Percentiles rank a stretch among this genome's conserved stretches.
Conservation (phyloP, 495 filamentous ascomycete species). For the Parathielavia appendiculata region DNA sequence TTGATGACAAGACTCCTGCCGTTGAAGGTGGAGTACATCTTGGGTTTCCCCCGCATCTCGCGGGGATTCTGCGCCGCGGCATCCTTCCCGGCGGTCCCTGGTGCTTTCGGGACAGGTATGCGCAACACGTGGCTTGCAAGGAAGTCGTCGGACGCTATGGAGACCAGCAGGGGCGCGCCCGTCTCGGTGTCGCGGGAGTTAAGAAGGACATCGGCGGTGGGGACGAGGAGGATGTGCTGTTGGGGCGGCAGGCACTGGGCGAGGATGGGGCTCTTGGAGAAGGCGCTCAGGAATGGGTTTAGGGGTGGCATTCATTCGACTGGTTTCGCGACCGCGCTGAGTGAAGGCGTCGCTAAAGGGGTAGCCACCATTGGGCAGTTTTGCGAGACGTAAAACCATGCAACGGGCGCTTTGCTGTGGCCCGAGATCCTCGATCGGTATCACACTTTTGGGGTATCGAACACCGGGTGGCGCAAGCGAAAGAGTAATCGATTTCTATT, state of each 20-base stretch:
- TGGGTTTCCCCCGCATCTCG: constrained; percentile 88
- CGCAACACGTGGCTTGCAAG: constrained; percentile 94
- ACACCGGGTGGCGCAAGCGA: neutral
- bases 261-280: constrained; percentile 92
- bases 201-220: constrained; percentile 83
- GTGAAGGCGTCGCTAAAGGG: constrained; percentile 6
- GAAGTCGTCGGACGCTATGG: constrained; percentile 87
- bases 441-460: neutral
- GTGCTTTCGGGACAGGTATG: constrained; percentile 57
- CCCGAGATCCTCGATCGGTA: neutral
- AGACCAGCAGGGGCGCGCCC: constrained; percentile 68
- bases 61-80: constrained; percentile 61
- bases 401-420: constrained; percentile 9
- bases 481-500: neutral
- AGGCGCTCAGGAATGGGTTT: constrained; percentile 96
- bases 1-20: constrained; percentile 91
- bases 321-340: constrained; percentile 24
- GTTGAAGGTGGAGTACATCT: constrained; percentile 86
- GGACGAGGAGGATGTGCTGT: constrained; percentile 91
- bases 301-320: constrained; percentile 87
- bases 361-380: constrained; percentile 28
- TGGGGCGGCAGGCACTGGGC: constrained; percentile 89
- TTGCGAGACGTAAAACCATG: constrained; percentile 12
- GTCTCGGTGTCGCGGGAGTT: constrained; percentile 86
- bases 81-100: constrained; percentile 59